Evolutionary conservation across 2,329 filamentous ascomycete genomes (phyloP).

Genomic region (Paracamarosporium sp.): DNA sequence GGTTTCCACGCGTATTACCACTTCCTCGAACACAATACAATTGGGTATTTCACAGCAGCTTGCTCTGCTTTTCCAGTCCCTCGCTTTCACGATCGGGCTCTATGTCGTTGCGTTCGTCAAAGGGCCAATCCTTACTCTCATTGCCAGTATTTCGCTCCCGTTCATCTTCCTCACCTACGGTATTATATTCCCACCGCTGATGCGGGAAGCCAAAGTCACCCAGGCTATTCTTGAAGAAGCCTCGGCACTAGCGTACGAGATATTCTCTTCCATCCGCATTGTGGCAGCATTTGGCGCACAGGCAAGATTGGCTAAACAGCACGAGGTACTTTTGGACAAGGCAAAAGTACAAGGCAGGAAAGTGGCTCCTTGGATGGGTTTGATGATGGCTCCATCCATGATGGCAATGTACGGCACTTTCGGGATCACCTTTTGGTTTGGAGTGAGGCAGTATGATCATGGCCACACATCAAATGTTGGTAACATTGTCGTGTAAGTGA

Average conservation of each 20-base stretch:
- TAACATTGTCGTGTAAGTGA: slow-evolving; percentile 39
- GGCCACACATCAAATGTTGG: slow-evolving; percentile 39
- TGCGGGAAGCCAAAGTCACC: slow-evolving; percentile 41
- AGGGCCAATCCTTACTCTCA: slow-evolving; percentile 60
- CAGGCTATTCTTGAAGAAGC: slow-evolving; percentile 41
- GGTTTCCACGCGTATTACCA: slow-evolving; percentile 60
- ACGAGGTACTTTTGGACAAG: slow-evolving; percentile 34
- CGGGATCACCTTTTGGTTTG: slow-evolving; percentile 49
- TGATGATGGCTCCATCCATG: slow-evolving; percentile 43
- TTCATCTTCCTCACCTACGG: slow-evolving; percentile 45
- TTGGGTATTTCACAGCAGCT: slow-evolving; percentile 63
- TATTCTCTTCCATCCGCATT: slow-evolving; percentile 47
- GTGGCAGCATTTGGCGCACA: slow-evolving; percentile 48
- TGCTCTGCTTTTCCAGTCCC: slow-evolving; percentile 52
- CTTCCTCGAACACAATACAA: slow-evolving; percentile 60
- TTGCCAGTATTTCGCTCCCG: slow-evolving; percentile 54
- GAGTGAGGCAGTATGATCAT: slow-evolving; percentile 41
- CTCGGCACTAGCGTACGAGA: slow-evolving; percentile 46
- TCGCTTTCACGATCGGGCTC: slow-evolving; percentile 42
- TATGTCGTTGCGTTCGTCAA: slow-evolving; percentile 59
- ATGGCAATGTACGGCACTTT: slow-evolving; percentile 46
- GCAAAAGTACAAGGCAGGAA: slow-evolving; percentile 35
- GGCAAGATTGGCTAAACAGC: slow-evolving; percentile 38
- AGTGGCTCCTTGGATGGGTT: slow-evolving; percentile 39
- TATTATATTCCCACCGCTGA: slow-evolving; percentile 35